Conservation (phyloP, 208 protist species). For the Strigomonas culicis region DNA sequence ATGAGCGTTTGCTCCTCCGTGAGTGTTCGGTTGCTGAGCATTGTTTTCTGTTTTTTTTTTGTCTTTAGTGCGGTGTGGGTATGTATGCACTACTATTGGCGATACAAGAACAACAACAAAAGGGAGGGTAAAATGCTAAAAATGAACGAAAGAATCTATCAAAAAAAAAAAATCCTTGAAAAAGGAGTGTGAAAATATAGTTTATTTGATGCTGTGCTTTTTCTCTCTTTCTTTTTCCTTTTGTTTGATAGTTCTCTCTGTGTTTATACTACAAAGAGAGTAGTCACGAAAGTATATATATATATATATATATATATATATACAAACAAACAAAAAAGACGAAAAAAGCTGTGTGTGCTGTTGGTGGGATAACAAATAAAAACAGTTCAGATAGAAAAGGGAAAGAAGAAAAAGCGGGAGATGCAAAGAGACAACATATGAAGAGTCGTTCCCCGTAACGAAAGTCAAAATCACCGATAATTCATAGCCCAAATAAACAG, state of each 20-base stretch:
- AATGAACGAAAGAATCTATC: constrained; percentile 1
- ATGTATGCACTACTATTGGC: neutral
- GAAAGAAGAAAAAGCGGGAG: neutral
- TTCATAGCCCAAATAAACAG: no score
- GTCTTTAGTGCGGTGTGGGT: neutral
- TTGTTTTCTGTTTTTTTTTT: constrained; percentile 17
- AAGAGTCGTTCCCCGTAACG: no score
- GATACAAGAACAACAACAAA: constrained; percentile 11
- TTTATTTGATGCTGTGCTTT: neutral
- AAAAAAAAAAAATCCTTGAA: neutral
- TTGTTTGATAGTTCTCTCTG: no score
- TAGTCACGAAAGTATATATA: neutral
- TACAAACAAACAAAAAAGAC: constrained; percentile 6
- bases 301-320: neutral
- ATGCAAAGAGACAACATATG: no score
- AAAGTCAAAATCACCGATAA: no score
- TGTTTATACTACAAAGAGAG: no score
- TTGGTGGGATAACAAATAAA: neutral
- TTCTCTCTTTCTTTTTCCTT: neutral
- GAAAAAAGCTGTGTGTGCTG: no score
- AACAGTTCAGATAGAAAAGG: neutral
- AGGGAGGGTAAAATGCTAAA: constrained; percentile 4
- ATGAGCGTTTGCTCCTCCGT: constrained; percentile 89
- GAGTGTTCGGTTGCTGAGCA: constrained; percentile 74
- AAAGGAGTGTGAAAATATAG: neutral